Evolutionary conservation across 2,329 filamentous ascomycete species (phyloP).

Genomic region (Botrytis deweyae): DNA sequence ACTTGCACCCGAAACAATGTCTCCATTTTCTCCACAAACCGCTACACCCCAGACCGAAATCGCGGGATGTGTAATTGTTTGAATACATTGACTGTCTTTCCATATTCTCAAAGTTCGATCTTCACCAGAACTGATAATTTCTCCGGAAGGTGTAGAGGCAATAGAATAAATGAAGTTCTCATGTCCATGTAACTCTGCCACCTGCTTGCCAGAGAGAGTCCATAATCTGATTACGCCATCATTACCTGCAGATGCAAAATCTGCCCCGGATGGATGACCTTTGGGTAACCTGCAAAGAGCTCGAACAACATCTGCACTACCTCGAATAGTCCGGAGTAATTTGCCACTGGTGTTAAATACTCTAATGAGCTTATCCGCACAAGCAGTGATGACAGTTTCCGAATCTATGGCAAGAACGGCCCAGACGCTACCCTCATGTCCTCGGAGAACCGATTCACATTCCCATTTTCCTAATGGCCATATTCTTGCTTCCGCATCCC

Average conservation of each 20-base stretch:
- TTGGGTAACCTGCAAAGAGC: slow-evolving; percentile 80
- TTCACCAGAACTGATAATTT: slow-evolving; percentile 88
- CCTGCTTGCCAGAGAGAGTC: slow-evolving; percentile 73
- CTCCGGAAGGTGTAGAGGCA: slow-evolving; percentile 73
- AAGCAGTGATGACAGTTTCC: slow-evolving; percentile 82
- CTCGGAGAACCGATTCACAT: slow-evolving; percentile 66
- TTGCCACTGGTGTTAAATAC: slow-evolving; percentile 69
- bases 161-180: slow-evolving; percentile 94
- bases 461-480: slow-evolving; percentile 91
- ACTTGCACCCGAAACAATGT: slow-evolving; percentile 91
- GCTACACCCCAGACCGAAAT: slow-evolving; percentile 95
- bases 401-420: slow-evolving; percentile 82
- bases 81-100: slow-evolving; percentile 77
- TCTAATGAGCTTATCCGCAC: slow-evolving; percentile 85
- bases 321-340: slow-evolving; percentile 62
- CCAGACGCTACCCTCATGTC: slow-evolving; percentile 85
- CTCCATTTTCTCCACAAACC: slow-evolving; percentile 76
- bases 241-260: slow-evolving; percentile 94
- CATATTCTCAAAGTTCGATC: slow-evolving; percentile 92
- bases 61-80: slow-evolving; percentile 95
- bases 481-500: slow-evolving; percentile 84
- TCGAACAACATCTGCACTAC: slow-evolving; percentile 79
- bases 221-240: slow-evolving; percentile 87
- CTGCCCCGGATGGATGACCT: slow-evolving; percentile 75
- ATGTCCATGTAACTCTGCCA: slow-evolving; percentile 80